These are phyloP conservation scores for Neostapfia colusana DNA, from an alignment of 176 grass and related monocot species.

Conservation along the genomic window DNA sequence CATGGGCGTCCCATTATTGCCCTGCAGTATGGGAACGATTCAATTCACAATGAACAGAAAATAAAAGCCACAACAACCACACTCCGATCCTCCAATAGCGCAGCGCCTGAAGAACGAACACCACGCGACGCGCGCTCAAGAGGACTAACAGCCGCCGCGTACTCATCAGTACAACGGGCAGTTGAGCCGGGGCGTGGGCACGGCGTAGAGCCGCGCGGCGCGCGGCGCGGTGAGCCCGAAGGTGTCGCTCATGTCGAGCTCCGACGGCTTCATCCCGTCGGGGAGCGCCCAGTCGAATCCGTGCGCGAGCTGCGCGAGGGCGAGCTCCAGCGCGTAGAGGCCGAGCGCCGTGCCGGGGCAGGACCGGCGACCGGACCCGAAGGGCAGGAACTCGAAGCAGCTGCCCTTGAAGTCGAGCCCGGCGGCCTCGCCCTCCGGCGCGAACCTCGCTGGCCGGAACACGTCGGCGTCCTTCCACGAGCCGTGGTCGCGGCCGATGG, in stretches of 20 bases:
- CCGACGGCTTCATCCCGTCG: slow-evolving; percentile 67
- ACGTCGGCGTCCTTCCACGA: slow-evolving; percentile 74
- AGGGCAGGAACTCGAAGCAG: slow-evolving; percentile 87
- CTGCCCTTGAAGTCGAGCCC: slow-evolving; percentile 83
- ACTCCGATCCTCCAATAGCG: not conserved
- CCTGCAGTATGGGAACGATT: not conserved
- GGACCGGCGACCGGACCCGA: slow-evolving; percentile 75
- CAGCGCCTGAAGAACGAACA: not conserved
- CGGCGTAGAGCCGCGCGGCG: slow-evolving; percentile 60
- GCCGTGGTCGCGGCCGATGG: slow-evolving; percentile 63
- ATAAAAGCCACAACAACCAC: not conserved
- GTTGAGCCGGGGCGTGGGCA: slow-evolving; percentile 60
- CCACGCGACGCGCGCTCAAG: not conserved
- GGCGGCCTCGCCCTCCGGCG: slow-evolving; percentile 28
- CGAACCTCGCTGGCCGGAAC: slow-evolving; percentile 66
- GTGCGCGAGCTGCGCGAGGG: slow-evolving; percentile 69
- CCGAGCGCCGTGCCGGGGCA: slow-evolving; percentile 81
- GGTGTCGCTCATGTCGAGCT: slow-evolving; percentile 87
- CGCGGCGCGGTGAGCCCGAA: slow-evolving; percentile 90
- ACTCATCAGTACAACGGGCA: slow-evolving; percentile 33
- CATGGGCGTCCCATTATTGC: slow-evolving; percentile 33
- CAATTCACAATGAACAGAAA: not conserved
- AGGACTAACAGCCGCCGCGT: no score
- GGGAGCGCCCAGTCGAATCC: slow-evolving; percentile 77
- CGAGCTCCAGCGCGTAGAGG: slow-evolving; percentile 59